phyloP scores from a whole-genome alignment of 192 early-diverging fungal species.

The Phycomyces nitens region DNA sequence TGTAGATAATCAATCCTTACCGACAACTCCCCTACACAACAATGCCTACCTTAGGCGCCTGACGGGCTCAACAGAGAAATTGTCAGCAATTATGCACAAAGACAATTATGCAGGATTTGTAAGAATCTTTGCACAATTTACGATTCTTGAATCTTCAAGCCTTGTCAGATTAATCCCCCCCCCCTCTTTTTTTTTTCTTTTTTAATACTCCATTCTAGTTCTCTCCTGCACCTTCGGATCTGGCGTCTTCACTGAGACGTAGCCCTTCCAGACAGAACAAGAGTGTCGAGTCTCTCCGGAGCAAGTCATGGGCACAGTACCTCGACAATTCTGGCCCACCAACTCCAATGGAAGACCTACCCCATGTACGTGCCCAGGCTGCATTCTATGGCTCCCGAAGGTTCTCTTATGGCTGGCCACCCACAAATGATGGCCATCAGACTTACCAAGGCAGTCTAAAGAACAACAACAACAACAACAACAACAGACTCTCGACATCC shows the following conservation, averaged over 20 bases:
- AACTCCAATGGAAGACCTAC: constrained; percentile 11
- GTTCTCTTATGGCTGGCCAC: constrained; percentile 14
- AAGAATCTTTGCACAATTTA: neutral
- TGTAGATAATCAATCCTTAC: neutral
- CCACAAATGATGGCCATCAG: constrained; percentile 3
- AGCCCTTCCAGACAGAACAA: constrained; percentile 37
- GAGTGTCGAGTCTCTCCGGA: constrained; percentile 45
- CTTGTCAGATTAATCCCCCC: neutral
- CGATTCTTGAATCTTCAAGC: constrained; percentile 17
- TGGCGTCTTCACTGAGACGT: constrained; percentile 38
- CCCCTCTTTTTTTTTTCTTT: too few relatives aligned
- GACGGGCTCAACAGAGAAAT: constrained; percentile 5
- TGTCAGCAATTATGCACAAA: constrained; percentile 5
- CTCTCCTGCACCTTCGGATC: constrained; percentile 40
- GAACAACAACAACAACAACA: too few relatives aligned
- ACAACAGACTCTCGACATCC: constrained; percentile 39
- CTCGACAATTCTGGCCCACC: constrained; percentile 13
- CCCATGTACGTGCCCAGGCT: constrained; percentile 12
- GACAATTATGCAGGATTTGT: constrained; percentile 7
- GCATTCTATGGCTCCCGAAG: constrained; percentile 23
- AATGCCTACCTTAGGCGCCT: constrained; percentile 1
- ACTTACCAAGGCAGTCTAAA: neutral
- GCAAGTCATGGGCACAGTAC: constrained; percentile 42
- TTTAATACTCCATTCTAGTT: too few relatives aligned
- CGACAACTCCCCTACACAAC: neutral